Conservation (phyloP, 495 filamentous ascomycete species). For the Hypoxylon trugodes region DNA sequence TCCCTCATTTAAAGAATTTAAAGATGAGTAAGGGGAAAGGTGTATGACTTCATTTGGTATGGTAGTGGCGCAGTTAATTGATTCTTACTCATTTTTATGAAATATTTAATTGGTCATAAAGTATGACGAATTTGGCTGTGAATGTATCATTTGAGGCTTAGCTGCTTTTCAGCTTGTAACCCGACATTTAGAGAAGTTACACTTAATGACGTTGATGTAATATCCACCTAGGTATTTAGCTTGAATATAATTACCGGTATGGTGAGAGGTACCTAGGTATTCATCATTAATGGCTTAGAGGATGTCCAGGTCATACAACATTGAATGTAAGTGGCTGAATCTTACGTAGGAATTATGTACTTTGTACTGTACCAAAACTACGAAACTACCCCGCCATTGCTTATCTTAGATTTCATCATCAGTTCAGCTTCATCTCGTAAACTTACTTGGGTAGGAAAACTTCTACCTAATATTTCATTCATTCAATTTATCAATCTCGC, state of each 20-base stretch:
- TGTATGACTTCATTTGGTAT: background rate
- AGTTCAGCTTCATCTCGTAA: no score
- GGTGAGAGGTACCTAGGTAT: background rate
- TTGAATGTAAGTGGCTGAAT: no score
- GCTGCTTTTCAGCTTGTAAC: background rate
- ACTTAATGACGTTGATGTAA: background rate
- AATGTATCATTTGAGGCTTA: background rate
- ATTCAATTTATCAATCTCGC: no score
- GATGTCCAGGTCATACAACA: no score
- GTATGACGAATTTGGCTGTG: background rate
- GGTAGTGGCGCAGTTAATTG: background rate
- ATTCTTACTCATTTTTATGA: background rate
- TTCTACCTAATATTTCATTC: background rate
- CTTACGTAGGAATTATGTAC: background rate
- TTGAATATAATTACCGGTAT: no score
- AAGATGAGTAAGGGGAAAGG: background rate
- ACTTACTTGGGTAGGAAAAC: no score
- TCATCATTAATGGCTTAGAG: background rate
- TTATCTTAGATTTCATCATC: background rate
- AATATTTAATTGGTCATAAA: background rate
- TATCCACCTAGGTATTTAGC: background rate
- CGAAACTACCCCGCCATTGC: constrained; percentile 3
- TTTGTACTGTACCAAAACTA: background rate
- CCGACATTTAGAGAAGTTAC: background rate
- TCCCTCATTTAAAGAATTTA: no score